phyloP scores from a whole-genome alignment of 306 rosid species.

The Acacia acuminata region DNA sequence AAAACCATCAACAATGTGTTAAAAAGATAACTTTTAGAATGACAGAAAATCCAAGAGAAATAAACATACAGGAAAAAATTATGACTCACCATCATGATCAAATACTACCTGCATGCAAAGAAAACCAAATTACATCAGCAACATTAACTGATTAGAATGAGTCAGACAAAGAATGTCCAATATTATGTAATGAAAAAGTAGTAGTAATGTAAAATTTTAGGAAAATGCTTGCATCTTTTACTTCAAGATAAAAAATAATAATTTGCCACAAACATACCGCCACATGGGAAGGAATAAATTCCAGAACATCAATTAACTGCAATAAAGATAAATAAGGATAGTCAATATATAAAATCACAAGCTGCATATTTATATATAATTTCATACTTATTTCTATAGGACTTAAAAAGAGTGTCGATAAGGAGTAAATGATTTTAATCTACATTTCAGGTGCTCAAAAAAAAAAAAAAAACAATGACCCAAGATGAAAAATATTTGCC shows the following conservation, averaged over 20 bases:
- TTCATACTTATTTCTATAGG: slow-evolving; percentile 14
- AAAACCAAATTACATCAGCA: slow-evolving; percentile 31
- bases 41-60: slow-evolving; percentile 22
- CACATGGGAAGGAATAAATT: slow-evolving; percentile 87
- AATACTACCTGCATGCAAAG: slow-evolving; percentile 86
- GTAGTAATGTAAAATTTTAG: background rate
- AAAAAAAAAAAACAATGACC: background rate
- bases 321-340: slow-evolving; percentile 23
- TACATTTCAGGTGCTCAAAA: slow-evolving; percentile 15
- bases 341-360: slow-evolving; percentile 23
- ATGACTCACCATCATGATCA: slow-evolving; percentile 95
- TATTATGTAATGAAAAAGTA: background rate
- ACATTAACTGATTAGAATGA: slow-evolving; percentile 6
- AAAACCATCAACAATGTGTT: slow-evolving; percentile 1
- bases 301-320: slow-evolving; percentile 96
- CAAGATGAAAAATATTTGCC: slow-evolving; percentile 2
- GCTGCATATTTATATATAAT: background rate
- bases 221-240: slow-evolving; percentile 20
- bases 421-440: slow-evolving; percentile 17
- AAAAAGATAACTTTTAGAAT: background rate
- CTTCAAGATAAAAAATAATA: slow-evolving; percentile 5
- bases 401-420: background rate
- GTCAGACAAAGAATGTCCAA: background rate
- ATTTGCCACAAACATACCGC: slow-evolving; percentile 63
- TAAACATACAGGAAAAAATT: slow-evolving; percentile 30